Evolutionary conservation across 2,329 filamentous ascomycete species (phyloP).

Genomic region (Aspergillus fijiensis): DNA sequence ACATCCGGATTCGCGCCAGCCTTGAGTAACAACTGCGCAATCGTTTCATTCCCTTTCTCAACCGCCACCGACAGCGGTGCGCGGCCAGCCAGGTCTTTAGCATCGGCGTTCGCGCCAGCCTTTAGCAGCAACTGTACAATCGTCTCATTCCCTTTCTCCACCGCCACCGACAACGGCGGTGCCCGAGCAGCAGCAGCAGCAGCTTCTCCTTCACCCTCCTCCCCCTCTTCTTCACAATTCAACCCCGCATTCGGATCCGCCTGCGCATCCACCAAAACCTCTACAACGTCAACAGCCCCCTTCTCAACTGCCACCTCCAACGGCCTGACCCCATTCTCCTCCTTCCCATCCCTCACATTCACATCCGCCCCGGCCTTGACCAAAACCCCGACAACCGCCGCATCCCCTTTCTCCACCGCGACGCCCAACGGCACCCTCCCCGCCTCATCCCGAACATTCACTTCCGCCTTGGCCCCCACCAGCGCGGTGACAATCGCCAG

Average conservation of each 20-base stretch:
- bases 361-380: constrained; percentile 17
- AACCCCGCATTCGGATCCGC: constrained; percentile 13
- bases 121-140: constrained; percentile 22
- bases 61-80: constrained; percentile 19
- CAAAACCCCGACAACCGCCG: constrained; percentile 16
- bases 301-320: constrained; percentile 20
- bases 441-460: constrained; percentile 15
- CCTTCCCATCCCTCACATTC: constrained; percentile 15
- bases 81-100: constrained; percentile 11
- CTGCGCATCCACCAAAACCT: constrained; percentile 20
- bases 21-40: constrained; percentile 21
- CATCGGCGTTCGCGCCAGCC: constrained; percentile 15
- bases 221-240: constrained; percentile 11
- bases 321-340: constrained; percentile 11
- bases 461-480: constrained; percentile 14
- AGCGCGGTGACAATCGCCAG: constrained; percentile 15
- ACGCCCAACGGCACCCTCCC: constrained; percentile 18
- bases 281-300: constrained; percentile 20
- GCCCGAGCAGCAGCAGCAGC: too few relatives aligned
- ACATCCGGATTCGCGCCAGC: constrained; percentile 15
- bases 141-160: constrained; percentile 20
- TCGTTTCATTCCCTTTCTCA: constrained; percentile 16
- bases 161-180: constrained; percentile 16
- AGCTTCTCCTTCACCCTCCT: constrained; percentile 8
- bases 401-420: constrained; percentile 18